Base-by-base conservation (phyloP, 108 stramenopile species). In the Asterionellopsis glacialis region DNA sequence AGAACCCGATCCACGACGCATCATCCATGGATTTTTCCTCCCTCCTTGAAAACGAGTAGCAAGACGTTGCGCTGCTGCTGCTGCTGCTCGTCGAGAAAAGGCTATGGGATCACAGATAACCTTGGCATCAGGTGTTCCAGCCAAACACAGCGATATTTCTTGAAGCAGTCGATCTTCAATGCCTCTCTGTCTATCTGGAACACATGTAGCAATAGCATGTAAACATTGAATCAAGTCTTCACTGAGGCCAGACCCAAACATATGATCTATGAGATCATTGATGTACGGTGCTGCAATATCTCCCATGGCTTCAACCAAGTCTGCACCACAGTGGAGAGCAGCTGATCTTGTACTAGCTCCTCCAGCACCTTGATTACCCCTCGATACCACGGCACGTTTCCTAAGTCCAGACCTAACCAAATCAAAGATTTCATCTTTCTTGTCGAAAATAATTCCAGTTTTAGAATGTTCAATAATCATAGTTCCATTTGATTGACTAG, bases 261-360 rank as follows among this genome's bases (percentile, higher is more conserved):
- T 91, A 45, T 91, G 82, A 45, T 96, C 93, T 15, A 98, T 71
- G 14, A 98, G 63, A 11, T 59, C 73, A 23, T 65, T 38, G 12
- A 90, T 64, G 65, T 95, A 89, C 1, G 90, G 84, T 12, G 62
- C 52, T 14, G 93, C 73, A 33, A 77, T 56, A 21, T 75, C 78
- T 27, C 91, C 94, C 16, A 99, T 59, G 18, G 96, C 97, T 64
- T 88, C 74, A 11, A 96, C 88, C 18, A 97, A 75, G 63, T 95
- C 91, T 9, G 97, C 86, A 55, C 89, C 89, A 68, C 96, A 97
- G 45, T 79, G 70, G 45, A 95, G 83, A 13, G 89, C 89, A 3
- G 84, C 80, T 25, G 51, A 64, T 13, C 65, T 23, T 1, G 64
- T 59, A 61, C 63, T 24, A 57, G 74, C 38, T 42, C 79, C 59